Percentiles rank a stretch among this genome's conserved stretches.
Conservation (phyloP, 2,329 filamentous ascomycete species). For the Fusarium concolor region DNA sequence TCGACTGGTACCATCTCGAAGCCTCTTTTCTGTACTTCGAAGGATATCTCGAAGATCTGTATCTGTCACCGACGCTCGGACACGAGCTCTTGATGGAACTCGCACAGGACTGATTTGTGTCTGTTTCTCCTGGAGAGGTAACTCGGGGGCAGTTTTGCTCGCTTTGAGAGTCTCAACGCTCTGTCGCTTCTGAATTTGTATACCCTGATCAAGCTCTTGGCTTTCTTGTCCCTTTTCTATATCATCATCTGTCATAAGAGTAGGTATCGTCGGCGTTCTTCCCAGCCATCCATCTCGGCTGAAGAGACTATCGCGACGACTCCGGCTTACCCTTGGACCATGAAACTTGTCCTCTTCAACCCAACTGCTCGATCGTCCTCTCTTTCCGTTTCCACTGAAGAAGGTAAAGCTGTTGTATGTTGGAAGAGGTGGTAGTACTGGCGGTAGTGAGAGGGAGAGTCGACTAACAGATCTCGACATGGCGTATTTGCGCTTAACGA, state of each 20-base stretch:
- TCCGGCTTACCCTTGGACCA: slow-evolving; percentile 56
- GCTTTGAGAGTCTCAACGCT: slow-evolving; percentile 26
- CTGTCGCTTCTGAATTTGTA: slow-evolving; percentile 35
- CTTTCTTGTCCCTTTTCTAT: slow-evolving; percentile 38
- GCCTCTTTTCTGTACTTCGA: slow-evolving; percentile 63
- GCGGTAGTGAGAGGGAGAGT: slow-evolving; percentile 47
- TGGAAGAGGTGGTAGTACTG: slow-evolving; percentile 51
- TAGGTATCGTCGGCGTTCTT: slow-evolving; percentile 54
- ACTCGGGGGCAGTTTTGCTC: slow-evolving; percentile 40
- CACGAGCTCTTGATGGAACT: slow-evolving; percentile 31
- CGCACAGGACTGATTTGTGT: slow-evolving; percentile 23
- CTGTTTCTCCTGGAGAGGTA: slow-evolving; percentile 30
- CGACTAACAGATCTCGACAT: slow-evolving; percentile 46
- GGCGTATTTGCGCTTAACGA: slow-evolving; percentile 49
- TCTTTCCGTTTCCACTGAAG: slow-evolving; percentile 46
- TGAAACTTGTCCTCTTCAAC: slow-evolving; percentile 65
- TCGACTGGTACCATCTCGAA: slow-evolving; percentile 54
- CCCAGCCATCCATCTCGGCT: slow-evolving; percentile 51
- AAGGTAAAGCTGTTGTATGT: slow-evolving; percentile 49
- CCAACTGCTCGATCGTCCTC: slow-evolving; percentile 53
- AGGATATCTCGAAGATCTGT: slow-evolving; percentile 64
- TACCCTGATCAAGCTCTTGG: slow-evolving; percentile 25
- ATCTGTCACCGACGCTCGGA: slow-evolving; percentile 53
- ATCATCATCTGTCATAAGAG: slow-evolving; percentile 42
- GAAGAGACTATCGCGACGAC: slow-evolving; percentile 45